Base-by-base conservation (phyloP, 352 stramenopile genomes). In the Pythium myriotylum region DNA sequence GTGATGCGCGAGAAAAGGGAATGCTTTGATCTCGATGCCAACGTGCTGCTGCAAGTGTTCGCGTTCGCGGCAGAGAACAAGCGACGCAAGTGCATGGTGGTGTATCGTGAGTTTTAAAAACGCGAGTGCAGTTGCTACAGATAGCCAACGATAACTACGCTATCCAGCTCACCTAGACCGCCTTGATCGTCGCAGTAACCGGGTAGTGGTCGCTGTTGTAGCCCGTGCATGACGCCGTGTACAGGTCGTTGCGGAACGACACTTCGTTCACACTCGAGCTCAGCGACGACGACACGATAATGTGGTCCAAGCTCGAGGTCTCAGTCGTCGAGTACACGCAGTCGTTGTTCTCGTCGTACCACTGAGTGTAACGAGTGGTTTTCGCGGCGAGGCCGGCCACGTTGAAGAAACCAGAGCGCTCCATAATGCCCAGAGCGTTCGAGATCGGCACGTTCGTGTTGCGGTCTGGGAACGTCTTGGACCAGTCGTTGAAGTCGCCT, bases 401-500 rank as follows among this genome's bases (percentile, higher is more conserved):
- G 46, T 88, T 76, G 29, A 73, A 67, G 54, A 88, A 84, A 45
- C 68, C 70, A 55, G 53, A 52, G 37, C 70, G 70, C 29, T 74
- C 59, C 29, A 89, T 67, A 58, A 88, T 77, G 13, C 65, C 54
- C 24, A 91, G 67, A 1, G 76, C 76, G 53, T 70, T 74, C 39
- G 74, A 85, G 62, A 88, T 86, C 2, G 81, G 81, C 29, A 59
- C 39, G 62, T 88, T 87, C 59, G 53, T 69, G 74, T 86, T 89
- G 69, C 79, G 78, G 76, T 89, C 81, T 14, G 70, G 64, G 20
- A 83, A 67, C 0, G 40, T 63, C 16, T 58, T 50, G 27, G 77
- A 86, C 66, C 70, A 89, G 69, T 91, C 81, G 62, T 91, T 91
- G 43, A 91, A 62, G 60, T 91, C 79, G 3, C 81, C 79, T 12